Conservation (phyloP, 2,329 filamentous ascomycete genomes). For the Colletotrichum liriopes region DNA sequence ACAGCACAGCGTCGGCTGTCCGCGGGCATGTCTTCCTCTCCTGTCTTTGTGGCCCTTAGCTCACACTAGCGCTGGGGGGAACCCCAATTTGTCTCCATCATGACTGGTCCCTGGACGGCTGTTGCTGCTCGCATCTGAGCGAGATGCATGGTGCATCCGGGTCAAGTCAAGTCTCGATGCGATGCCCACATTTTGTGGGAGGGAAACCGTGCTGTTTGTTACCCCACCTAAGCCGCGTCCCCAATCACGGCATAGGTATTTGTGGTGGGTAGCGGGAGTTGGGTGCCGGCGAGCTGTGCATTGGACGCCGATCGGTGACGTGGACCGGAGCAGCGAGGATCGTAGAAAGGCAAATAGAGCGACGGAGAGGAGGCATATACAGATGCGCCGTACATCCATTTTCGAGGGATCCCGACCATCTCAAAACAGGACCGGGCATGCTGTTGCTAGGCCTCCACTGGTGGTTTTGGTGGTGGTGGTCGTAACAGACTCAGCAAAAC, state of each 20-base stretch:
- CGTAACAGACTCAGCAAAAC: background rate
- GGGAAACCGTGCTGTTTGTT: background rate
- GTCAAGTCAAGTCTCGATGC: background rate
- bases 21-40: background rate
- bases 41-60: background rate
- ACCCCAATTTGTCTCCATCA: background rate
- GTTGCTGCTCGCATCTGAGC: background rate
- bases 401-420: background rate
- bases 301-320: background rate
- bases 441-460: background rate
- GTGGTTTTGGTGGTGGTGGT: background rate
- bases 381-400: background rate
- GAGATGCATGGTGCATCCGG: background rate
- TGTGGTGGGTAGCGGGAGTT: background rate
- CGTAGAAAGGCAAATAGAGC: background rate
- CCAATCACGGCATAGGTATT: conserved; percentile 23
- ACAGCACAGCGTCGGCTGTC: background rate
- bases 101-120: background rate
- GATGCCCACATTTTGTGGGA: conserved; percentile 1
- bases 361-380: background rate
- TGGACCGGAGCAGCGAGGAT: background rate
- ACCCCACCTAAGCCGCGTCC: conserved; percentile 6
- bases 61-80: background rate
- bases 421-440: background rate
- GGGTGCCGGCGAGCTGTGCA: background rate